Evolutionary conservation across 2,329 filamentous ascomycete species (phyloP), one percentile per base, ranked within the genome.

Genomic region (Ustulina deusta): DNA sequence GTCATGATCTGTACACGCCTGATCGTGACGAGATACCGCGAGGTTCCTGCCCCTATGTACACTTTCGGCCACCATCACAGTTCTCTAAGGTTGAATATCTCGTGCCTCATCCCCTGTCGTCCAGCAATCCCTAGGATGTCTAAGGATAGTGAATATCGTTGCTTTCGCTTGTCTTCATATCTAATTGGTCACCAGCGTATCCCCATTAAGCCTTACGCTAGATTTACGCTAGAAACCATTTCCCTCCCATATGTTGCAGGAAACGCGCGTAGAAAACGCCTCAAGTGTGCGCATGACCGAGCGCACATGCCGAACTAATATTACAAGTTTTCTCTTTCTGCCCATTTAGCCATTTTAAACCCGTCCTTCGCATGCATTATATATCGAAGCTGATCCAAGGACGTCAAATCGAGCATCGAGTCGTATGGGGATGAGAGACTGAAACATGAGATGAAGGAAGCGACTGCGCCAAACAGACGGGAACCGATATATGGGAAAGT

Each of bases 331-430:
- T 55, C 38, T 51, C 59, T 62, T 49, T 61, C 32, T 60, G 27
- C 44, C 57, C 38, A 22, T 66, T n/a, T 58, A 34, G 61, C 56
- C 58, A 22, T 60, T 57, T 69, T 65, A 32, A 46, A 66, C 49
- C 61, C 36, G 17, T 20, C 55, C 40, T 44, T 42, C 52, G 40
- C 60, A 65, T 63, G 69, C 67, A 69, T 60, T 71, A 69, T 69
- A 71, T 71, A 71, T 63, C 48, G 52, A 67, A 67, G 48, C 57
- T 63, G 61, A 69, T 66, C 66, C 66, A 69, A 70, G 29, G 49
- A 25, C 36, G 34, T 46, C 13, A 22, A 40, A 56, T 60, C 29
- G 34, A 68, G 52, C 42, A 46, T 68, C 22, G 22, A 36, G 40
- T 29, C 5, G 32, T 56, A 32, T 62, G 51, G 7, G 34, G 49